phyloP scores from a whole-genome alignment of 129 eudicot species.

The Lactuca saligna region DNA sequence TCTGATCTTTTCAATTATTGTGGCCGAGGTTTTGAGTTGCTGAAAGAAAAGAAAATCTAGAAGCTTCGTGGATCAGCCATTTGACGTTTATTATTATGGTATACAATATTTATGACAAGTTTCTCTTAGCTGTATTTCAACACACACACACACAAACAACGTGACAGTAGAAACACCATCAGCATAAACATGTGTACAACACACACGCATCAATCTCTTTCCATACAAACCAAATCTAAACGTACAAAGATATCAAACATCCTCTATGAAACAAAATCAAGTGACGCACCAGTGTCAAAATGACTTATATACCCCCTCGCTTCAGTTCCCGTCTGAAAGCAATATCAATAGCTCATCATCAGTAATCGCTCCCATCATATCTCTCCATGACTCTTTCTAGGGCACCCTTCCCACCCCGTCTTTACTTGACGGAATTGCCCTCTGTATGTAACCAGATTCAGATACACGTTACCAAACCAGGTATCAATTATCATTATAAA shows the following conservation, averaged over 20 bases:
- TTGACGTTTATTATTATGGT: constrained; percentile 18
- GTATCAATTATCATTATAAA: background rate
- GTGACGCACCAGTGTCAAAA: background rate
- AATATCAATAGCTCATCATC: constrained; percentile 84
- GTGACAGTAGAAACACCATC: background rate
- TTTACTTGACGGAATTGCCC: constrained; percentile 67
- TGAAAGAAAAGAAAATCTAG: background rate
- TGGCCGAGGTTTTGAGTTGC: background rate
- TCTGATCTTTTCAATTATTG: background rate
- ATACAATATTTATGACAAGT: constrained; percentile 12
- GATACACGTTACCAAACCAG: background rate
- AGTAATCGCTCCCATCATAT: constrained; percentile 70
- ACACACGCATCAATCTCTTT: constrained; percentile 13
- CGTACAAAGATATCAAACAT: background rate
- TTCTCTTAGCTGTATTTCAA: constrained; percentile 1
- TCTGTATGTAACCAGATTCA: constrained; percentile 46
- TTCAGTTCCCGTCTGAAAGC: constrained; percentile 63
- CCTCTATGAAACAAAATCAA: background rate
- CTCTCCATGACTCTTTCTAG: constrained; percentile 95
- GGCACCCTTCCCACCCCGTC: constrained; percentile 85
- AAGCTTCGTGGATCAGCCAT: background rate
- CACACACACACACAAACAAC: background rate
- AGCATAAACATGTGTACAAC: constrained; percentile 13
- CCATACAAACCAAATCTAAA: constrained; percentile 13
- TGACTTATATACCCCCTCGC: background rate